Evolutionary conservation across 1,284 basidiomycete genomes (phyloP).

Genomic region (Sanghuangporus sanghuang): DNA sequence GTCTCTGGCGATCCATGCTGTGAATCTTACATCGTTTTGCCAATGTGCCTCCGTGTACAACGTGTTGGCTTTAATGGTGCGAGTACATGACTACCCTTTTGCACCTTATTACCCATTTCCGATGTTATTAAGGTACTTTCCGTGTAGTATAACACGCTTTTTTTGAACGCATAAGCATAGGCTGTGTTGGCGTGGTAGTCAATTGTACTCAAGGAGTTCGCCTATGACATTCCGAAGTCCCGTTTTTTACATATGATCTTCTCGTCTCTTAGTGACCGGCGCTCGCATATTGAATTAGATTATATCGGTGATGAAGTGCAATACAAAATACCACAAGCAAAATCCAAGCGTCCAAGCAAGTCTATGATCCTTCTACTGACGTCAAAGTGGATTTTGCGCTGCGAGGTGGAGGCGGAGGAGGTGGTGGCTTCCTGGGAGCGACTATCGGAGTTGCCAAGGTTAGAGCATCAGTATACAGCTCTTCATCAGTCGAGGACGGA

Average conservation of each 20-base stretch:
- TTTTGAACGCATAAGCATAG: background rate
- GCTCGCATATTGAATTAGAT: background rate
- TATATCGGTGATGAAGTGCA: background rate
- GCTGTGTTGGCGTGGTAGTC: background rate
- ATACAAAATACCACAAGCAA: background rate
- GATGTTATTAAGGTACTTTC: background rate
- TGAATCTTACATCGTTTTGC: no score
- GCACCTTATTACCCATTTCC: background rate
- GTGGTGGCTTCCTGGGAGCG: slow-evolving; percentile 32
- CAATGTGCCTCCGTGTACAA: no score
- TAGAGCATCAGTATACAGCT: slow-evolving; percentile 67
- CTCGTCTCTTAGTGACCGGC: no score
- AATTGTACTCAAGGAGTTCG: no score
- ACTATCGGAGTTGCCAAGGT: slow-evolving; percentile 53
- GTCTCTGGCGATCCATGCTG: no score
- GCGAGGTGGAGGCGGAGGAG: slow-evolving; percentile 33
- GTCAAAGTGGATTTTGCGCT: slow-evolving; percentile 23
- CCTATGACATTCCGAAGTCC: no score
- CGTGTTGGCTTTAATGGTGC: no score
- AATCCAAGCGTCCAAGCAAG: background rate
- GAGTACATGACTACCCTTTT: background rate
- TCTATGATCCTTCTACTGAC: background rate
- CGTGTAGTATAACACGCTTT: background rate
- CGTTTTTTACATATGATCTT: no score
- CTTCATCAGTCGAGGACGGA: slow-evolving; percentile 77